Evolutionary conservation across 2,329 filamentous ascomycete genomes (phyloP), one percentile per base, ranked within the genome.

Genomic region (Corinectria fuckeliana): DNA sequence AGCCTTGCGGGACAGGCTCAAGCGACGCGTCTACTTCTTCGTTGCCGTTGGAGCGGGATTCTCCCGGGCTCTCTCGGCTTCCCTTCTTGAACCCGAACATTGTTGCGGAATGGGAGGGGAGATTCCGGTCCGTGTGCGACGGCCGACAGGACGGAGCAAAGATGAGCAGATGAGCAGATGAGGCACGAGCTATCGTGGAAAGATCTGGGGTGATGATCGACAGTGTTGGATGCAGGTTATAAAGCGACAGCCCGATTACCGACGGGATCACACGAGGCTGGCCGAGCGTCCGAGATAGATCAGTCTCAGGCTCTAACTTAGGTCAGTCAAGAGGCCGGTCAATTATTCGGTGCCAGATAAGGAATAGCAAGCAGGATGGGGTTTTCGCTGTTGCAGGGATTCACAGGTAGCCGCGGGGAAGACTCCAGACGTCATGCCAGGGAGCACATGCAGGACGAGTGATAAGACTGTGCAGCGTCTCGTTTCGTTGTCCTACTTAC

Each of bases 71-170:
- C 14, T 68, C 48, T 8, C 20, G 49, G n/a, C 44, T 52, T 48
- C 55, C 63, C 38, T 56, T 67, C 7, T 42, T 58, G 25, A 69
- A 62, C 18, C 66, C 66, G 10, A 68, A 26, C 66, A 68, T 68
- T 20, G 50, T 54, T 32, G 23, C 16, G 45, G 18, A 36, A 18
- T 34, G 13, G 30, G 16, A 20, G 13, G 9, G n/a, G 34, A 10
- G 3, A 13, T 18, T n/a, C n/a, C n/a, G n/a, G n/a, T n/a, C 8
- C 25, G 26, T 20, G 13, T 23, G 38, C 30, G 28, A 23, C 18
- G 9, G 25, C 11, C 21, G 18, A 10, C 9, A 21, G 18, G 21
- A 9, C 21, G 36, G 9, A 25, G 5, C 3, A 34, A 45, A 30
- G 21, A 20, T 47, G 42, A 42, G 25, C 30, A 38, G 21, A 23